phyloP scores from a whole-genome alignment of 768 basidiomycete genomes.

The Mycena filopes region DNA sequence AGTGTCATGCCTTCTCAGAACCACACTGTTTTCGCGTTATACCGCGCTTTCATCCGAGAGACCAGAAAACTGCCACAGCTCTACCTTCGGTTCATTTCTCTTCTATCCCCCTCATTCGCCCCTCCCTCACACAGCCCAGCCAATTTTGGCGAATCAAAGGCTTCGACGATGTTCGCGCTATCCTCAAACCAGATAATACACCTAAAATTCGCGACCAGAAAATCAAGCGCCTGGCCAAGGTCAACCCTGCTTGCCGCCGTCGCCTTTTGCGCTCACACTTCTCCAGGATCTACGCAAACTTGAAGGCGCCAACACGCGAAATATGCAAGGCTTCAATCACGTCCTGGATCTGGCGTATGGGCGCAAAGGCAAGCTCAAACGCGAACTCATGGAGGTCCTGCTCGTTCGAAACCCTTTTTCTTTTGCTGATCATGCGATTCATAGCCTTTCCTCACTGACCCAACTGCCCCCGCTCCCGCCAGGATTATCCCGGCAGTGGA shows the following conservation, averaged over 20 bases:
- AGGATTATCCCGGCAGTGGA: constrained; percentile 63
- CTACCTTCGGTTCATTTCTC: constrained; percentile 52
- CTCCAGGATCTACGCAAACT: constrained; percentile 65
- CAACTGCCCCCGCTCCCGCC: constrained; percentile 51
- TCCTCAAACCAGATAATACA: constrained; percentile 47
- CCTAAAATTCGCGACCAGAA: constrained; percentile 48
- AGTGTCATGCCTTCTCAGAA: constrained; percentile 10
- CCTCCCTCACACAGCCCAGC: constrained; percentile 45
- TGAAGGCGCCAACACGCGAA: constrained; percentile 62
- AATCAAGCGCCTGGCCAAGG: constrained; percentile 64
- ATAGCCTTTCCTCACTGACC: constrained; percentile 68
- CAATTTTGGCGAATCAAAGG: constrained; percentile 73
- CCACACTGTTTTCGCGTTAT: constrained; percentile 44
- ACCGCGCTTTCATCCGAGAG: constrained; percentile 55
- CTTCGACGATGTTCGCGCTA: constrained; percentile 64
- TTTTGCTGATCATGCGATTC: neutral
- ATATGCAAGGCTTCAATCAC: constrained; percentile 60
- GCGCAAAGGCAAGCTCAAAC: constrained; percentile 74
- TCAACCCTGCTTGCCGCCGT: constrained; percentile 34
- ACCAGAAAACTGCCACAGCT: constrained; percentile 52
- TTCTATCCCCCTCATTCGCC: neutral
- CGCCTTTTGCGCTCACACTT: constrained; percentile 1
- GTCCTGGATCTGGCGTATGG: constrained; percentile 81
- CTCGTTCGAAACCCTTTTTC: neutral
- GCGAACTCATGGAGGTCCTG: constrained; percentile 74